Evolutionary conservation across 148 eudicot genomes (phyloP), one percentile per base, ranked within the genome.

Genomic region (Rheum nobile): DNA sequence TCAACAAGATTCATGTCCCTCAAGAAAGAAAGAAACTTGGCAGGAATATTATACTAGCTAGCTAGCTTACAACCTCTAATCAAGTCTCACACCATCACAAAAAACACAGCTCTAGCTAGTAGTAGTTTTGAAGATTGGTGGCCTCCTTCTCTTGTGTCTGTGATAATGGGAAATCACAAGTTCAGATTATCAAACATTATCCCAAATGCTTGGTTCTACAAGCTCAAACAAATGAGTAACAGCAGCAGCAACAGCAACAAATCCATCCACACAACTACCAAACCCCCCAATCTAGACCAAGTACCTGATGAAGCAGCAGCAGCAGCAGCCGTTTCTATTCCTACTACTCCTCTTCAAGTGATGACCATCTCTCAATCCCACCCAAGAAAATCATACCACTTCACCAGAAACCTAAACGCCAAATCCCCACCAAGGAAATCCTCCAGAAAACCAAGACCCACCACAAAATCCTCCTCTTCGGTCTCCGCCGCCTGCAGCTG

Each of bases 201-300:
- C 65, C 91, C 91, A 16, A 85, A 79, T 80, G 80, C 84, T 47
- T 85, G 87, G 91, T 84, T 88, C 65, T 72, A 72, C 83, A 85
- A 88, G 75, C 88, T 88, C 50, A 85, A 79, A 70, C 75, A 80
- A 52, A 79, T 83, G 70, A 77, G 71, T 46, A 82, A 69, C 50
- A 75, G 52, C 19, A 68, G 32, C 35, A 78, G 37, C 50, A 80
- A 22, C 22, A 76, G 55, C 59, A 35, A 17, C 34, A 78, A 73
- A n/a, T 67, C 47, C 34, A 79, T 37, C 44, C 2, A 77, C 16
- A 11, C 55, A 39, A 1, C 59, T 54, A n/a, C 67, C 34, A n/a
- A 22, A 22, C 31, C 16, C 63, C 3, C 14, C 29, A 63, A 29
- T 31, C 8, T 63, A 29, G 69, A 63, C 10, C 38, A 54, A 48